Evolutionary conservation across 2,329 filamentous ascomycete species (phyloP), one percentile per base, ranked within the genome.

Genomic region (Thyridium curvatum): DNA sequence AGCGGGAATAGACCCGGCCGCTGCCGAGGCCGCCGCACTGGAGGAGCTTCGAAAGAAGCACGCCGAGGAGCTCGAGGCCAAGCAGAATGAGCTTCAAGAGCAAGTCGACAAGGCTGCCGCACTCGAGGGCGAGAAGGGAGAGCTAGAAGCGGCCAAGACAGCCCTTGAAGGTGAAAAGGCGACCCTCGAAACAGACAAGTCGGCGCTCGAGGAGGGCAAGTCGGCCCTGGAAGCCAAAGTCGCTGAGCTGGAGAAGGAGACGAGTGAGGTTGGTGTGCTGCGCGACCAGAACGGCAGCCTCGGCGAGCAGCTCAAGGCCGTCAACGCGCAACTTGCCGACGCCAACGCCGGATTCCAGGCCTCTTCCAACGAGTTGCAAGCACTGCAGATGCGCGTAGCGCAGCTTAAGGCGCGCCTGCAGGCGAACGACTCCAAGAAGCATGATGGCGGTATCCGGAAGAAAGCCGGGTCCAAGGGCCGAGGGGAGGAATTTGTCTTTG

Each of bases 311-410:
- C 44, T 46, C 8, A 33, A 32, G 1, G 44, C 44, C 1, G 39
- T 40, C 18, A 44, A 46, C 40, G 39, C 34, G 35, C 42, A 44
- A 10, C 39, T 46, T 35, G 44, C 21, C 21, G 21, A 26, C 21
- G 21, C 21, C 21, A 26, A 26, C 21, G 21, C 21, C 6, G 21
- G 21, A 6, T 26, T 6, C 21, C 21, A 26, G 21, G 21, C 21
- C 21, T 26, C 21, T 6, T 26, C 21, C 6, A 10, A 6, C 21
- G 21, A 26, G 21, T 10, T 26, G 6, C 6, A 6, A 10, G 21
- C 21, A 10, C 21, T 26, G 21, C 21, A 26, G 21, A 26, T 26
- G 21, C 21, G 21, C 21, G 21, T 26, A 6, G 21, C 21, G 6
- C 21, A 26, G 21, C 21, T 26, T 10, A 26, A 26, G 21, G 21